Percentiles rank a stretch among this genome's conserved stretches.
These are phyloP conservation scores for Brassica incana DNA, from an alignment of 345 rosid species.

Conservation along the genomic window DNA sequence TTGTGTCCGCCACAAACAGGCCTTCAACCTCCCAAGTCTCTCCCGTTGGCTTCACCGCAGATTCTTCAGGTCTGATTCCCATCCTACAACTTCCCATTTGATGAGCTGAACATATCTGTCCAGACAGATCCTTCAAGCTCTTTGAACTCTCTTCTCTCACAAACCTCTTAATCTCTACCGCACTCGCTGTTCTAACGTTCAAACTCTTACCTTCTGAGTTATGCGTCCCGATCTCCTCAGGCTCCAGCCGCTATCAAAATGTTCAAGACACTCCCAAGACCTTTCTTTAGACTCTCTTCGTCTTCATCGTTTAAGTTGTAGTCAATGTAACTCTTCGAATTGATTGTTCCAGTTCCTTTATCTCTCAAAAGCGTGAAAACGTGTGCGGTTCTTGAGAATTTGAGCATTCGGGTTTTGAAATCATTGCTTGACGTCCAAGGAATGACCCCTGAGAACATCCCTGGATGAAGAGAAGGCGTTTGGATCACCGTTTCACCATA, in stretches of 20 bases:
- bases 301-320: slow-evolving; percentile 53
- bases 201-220: slow-evolving; percentile 50
- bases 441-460: slow-evolving; percentile 68
- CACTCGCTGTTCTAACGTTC: slow-evolving; percentile 49
- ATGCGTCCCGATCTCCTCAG: slow-evolving; percentile 83
- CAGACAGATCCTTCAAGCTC: slow-evolving; percentile 44
- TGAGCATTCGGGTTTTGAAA: slow-evolving; percentile 60
- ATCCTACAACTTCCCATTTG: slow-evolving; percentile 94
- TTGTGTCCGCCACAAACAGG: slow-evolving; percentile 71
- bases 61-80: slow-evolving; percentile 60
- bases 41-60: slow-evolving; percentile 69
- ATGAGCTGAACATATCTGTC: slow-evolving; percentile 73
- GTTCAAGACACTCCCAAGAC: slow-evolving; percentile 59
- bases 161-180: slow-evolving; percentile 49
- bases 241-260: slow-evolving; percentile 78
- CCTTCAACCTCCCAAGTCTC: slow-evolving; percentile 86
- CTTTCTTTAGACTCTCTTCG: slow-evolving; percentile 56
- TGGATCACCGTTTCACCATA: slow-evolving; percentile 67
- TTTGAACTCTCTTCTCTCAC: slow-evolving; percentile 67
- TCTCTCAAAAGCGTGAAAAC: slow-evolving; percentile 68
- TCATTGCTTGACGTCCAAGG: slow-evolving; percentile 79
- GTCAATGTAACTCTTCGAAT: slow-evolving; percentile 44
- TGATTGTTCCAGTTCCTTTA: slow-evolving; percentile 58
- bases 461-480: slow-evolving; percentile 81
- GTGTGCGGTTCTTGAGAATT: slow-evolving; percentile 69